phyloP scores from a whole-genome alignment of 805 yeast genomes.

The Wickerhamiella kurtzmanii region DNA sequence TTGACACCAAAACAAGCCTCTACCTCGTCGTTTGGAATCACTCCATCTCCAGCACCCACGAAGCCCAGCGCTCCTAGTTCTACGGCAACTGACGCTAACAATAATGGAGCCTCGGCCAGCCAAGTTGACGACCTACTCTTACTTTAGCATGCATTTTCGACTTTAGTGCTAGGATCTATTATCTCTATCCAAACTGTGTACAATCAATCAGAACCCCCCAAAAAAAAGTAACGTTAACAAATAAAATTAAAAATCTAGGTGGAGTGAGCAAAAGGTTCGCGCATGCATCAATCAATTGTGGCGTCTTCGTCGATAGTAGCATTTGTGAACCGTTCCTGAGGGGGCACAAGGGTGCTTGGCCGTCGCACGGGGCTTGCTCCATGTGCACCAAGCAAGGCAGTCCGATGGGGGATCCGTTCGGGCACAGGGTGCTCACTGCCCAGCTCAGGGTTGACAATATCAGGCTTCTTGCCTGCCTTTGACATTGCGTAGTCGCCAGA shows the following conservation, averaged over 20 bases:
- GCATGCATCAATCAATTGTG: neutral
- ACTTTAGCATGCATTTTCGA: too few relatives aligned
- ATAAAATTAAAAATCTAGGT: neutral
- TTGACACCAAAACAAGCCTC: slow-evolving; percentile 7
- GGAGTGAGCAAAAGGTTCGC: too few relatives aligned
- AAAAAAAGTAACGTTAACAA: too few relatives aligned
- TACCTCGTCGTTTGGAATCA: slow-evolving; percentile 5
- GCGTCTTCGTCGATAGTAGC: neutral
- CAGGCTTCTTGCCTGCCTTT: slow-evolving; percentile 25
- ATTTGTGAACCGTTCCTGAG: neutral
- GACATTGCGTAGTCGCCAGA: slow-evolving; percentile 88
- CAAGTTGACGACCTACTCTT: slow-evolving; percentile 1
- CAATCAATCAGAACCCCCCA: too few relatives aligned
- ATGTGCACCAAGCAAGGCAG: slow-evolving; percentile 14
- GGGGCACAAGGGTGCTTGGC: slow-evolving; percentile 9
- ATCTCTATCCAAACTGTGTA: too few relatives aligned
- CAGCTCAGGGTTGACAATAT: slow-evolving; percentile 14
- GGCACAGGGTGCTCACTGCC: slow-evolving; percentile 22
- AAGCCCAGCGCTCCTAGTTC: slow-evolving; percentile 2
- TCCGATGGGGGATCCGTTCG: slow-evolving; percentile 19
- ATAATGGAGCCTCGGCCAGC: neutral
- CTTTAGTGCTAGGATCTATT: too few relatives aligned
- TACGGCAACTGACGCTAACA: neutral
- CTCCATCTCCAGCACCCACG: slow-evolving; percentile 6
- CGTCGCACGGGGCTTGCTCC: slow-evolving; percentile 19